phyloP scores from a whole-genome alignment of 2,329 filamentous ascomycete species.

The Trichothecium sympodiale region DNA sequence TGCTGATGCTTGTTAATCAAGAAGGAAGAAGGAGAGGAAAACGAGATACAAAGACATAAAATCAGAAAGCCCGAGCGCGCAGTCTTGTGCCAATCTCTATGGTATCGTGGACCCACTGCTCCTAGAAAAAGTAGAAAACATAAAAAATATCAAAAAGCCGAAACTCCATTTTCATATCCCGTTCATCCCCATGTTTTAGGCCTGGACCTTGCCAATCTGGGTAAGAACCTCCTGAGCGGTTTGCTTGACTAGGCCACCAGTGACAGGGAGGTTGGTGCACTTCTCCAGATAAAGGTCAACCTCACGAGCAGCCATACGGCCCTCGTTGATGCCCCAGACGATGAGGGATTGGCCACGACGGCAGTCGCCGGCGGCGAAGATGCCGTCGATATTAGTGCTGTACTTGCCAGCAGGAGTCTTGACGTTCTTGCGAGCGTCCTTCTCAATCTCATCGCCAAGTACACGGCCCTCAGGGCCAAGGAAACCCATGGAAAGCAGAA shows the following conservation, averaged over 20 bases:
- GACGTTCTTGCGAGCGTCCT: slow-evolving; percentile 88
- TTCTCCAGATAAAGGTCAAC: slow-evolving; percentile 80
- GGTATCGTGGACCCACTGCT: not conserved
- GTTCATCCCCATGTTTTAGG: slow-evolving; percentile 5
- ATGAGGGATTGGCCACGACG: slow-evolving; percentile 90
- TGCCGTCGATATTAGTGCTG: slow-evolving; percentile 73
- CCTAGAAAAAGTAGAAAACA: not conserved
- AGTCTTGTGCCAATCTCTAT: not conserved
- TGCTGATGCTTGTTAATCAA: not conserved
- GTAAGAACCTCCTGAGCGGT: slow-evolving; percentile 60
- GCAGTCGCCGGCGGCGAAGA: slow-evolving; percentile 93
- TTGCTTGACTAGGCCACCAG: slow-evolving; percentile 83
- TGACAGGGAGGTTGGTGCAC: slow-evolving; percentile 71
- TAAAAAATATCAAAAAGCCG: not conserved
- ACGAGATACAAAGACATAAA: not conserved
- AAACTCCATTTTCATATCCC: not conserved
- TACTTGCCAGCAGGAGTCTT: slow-evolving; percentile 87
- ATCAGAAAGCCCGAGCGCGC: too few species aligned
- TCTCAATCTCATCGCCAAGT: slow-evolving; percentile 78
- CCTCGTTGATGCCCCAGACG: slow-evolving; percentile 98
- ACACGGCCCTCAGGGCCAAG: slow-evolving; percentile 83
- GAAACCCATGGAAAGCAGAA: slow-evolving; percentile 96
- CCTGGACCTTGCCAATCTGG: slow-evolving; percentile 4
- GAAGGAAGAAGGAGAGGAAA: not conserved
- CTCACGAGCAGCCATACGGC: slow-evolving; percentile 83